Evolutionary conservation across 352 stramenopile species (phyloP).

Genomic region (Pythium brassicae): DNA sequence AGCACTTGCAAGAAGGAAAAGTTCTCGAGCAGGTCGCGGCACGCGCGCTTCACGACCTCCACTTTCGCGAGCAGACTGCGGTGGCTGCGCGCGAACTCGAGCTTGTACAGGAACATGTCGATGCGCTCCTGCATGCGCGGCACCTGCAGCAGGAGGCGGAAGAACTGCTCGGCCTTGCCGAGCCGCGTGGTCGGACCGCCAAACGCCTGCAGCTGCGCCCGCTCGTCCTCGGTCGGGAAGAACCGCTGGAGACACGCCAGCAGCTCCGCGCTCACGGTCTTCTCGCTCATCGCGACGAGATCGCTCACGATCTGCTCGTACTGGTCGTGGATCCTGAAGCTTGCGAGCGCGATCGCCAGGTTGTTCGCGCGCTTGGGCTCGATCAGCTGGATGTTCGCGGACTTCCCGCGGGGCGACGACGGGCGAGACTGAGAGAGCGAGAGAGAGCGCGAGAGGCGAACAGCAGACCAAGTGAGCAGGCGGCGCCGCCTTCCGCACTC

Average conservation of each 20-base stretch:
- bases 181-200: conserved; percentile 36
- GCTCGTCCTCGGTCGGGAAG: conserved; percentile 71
- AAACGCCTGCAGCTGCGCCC: conserved; percentile 35
- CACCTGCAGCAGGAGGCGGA: conserved; percentile 58
- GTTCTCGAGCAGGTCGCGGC: conserved; percentile 65
- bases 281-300: conserved; percentile 60
- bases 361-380: conserved; percentile 82
- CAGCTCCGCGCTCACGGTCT: conserved; percentile 47
- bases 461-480: neutral
- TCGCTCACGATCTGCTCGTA: conserved; percentile 61
- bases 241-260: conserved; percentile 70
- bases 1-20: conserved; percentile 55
- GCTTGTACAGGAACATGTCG: conserved; percentile 75
- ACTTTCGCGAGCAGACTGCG: conserved; percentile 38
- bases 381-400: conserved; percentile 72
- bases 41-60: conserved; percentile 57
- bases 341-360: conserved; percentile 60
- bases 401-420: conserved; percentile 65
- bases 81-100: conserved; percentile 50
- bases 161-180: conserved; percentile 72
- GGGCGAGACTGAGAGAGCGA: conserved; percentile 38
- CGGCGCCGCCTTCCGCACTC: neutral
- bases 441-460: neutral
- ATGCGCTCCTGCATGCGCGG: conserved; percentile 53
- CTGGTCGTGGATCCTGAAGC: conserved; percentile 71